These are phyloP conservation scores for Gymnopilus dilepis DNA, from an alignment of 768 basidiomycete genomes.

Conservation along the genomic window DNA sequence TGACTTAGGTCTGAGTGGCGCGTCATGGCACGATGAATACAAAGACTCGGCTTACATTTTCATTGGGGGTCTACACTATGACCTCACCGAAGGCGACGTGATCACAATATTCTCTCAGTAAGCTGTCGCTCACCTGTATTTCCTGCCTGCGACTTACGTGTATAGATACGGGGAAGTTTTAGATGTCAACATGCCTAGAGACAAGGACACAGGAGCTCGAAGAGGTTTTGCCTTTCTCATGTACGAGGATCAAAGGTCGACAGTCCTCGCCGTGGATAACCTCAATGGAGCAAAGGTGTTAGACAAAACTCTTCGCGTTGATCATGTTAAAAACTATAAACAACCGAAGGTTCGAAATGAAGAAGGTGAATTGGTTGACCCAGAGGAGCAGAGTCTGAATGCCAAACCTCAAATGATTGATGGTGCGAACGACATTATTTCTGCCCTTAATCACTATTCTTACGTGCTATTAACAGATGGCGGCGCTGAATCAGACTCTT, in stretches of 20 bases:
- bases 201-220: slow-evolving; percentile 90
- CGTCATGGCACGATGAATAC: slow-evolving; percentile 97
- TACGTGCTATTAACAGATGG: slow-evolving; percentile 42
- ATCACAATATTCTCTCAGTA: slow-evolving; percentile 98
- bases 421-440: slow-evolving; percentile 44
- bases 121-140: slow-evolving; percentile 34
- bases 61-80: slow-evolving; percentile 84
- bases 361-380: slow-evolving; percentile 86
- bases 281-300: slow-evolving; percentile 93
- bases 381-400: slow-evolving; percentile 86
- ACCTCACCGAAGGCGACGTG: slow-evolving; percentile 96
- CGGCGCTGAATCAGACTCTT: slow-evolving; percentile 65
- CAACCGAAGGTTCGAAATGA: slow-evolving; percentile 78
- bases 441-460: slow-evolving; percentile 9
- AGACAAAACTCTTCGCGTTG: slow-evolving; percentile 86
- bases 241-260: slow-evolving; percentile 99
- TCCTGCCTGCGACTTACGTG: background rate
- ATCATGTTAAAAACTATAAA: slow-evolving; percentile 92
- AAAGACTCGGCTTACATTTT: slow-evolving; percentile 98
- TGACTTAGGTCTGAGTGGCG: slow-evolving; percentile 69
- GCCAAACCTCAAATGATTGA: slow-evolving; percentile 77
- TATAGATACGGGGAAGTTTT: slow-evolving; percentile 94
- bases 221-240: slow-evolving; percentile 96
- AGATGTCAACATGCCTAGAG: slow-evolving; percentile 93
- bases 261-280: slow-evolving; percentile 96